Conservation (phyloP, 805 yeast species). For the Myxozyma neglecta region DNA sequence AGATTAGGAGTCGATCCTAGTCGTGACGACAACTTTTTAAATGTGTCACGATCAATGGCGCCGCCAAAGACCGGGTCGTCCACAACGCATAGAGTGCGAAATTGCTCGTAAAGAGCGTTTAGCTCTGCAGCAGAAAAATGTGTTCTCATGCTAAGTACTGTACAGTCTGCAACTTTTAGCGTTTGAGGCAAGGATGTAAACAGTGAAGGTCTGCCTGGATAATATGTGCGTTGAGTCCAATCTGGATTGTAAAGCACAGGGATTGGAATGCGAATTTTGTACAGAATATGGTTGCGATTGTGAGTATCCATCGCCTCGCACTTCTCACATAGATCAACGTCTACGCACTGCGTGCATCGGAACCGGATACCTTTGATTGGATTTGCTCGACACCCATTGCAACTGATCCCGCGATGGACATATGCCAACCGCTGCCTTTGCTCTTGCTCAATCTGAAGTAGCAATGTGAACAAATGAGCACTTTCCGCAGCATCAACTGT, state of each 20-base stretch:
- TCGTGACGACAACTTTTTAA: conserved; percentile 18
- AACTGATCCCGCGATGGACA: conserved; percentile 40
- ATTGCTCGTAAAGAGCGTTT: conserved; percentile 32
- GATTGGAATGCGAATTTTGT: conserved; percentile 37
- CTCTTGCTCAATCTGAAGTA: conserved; percentile 34
- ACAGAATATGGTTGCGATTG: conserved; percentile 33
- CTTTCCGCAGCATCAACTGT: not conserved
- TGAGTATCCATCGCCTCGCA: conserved; percentile 42
- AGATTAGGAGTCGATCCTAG: conserved; percentile 25
- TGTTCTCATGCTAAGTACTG: not conserved
- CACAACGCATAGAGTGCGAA: conserved; percentile 8
- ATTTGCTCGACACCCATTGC: conserved; percentile 36
- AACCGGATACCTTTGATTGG: conserved; percentile 52
- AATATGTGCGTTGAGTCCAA: conserved; percentile 30
- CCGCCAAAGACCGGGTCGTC: conserved; percentile 9
- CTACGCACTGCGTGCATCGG: conserved; percentile 53
- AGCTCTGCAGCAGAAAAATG: conserved; percentile 24
- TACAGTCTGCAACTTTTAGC: not conserved
- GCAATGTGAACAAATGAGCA: conserved; percentile 27
- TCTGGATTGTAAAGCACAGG: conserved; percentile 37
- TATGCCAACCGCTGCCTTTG: conserved; percentile 30
- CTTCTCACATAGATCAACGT: conserved; percentile 54
- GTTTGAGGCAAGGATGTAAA: conserved; percentile 12
- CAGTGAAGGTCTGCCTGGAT: conserved; percentile 24
- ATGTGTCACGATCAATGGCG: conserved; percentile 14